Evolutionary conservation across 2,329 filamentous ascomycete species (phyloP), one percentile per base, ranked within the genome.

Genomic region (Metarhizium sp.): DNA sequence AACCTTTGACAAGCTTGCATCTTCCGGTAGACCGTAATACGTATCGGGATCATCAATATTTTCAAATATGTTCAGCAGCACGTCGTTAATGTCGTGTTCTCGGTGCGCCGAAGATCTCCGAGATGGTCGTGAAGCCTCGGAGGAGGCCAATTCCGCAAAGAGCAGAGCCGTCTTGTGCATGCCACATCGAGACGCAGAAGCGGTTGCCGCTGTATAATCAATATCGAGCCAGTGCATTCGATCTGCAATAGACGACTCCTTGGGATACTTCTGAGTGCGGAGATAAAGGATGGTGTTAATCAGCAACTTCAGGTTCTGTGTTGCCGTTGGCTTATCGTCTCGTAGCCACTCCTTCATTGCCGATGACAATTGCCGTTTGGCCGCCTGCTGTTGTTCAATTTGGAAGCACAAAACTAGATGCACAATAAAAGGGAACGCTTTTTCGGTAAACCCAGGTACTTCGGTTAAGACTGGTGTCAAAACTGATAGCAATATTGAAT

Each of bases 41-140:
- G 91, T 87, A 68, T 99, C 94, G 2, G 92, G 92, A 64, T 99
- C 95, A 65, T 96, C 92, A 50, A 99, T 88, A 58, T 90, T 92
- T 66, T 90, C 87, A 67, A 94, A 99, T 2, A 99, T 92, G 1
- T 81, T 76, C 48, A 96, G 78, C 13, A 97, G 75, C 1, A 95
- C 77, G 34, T 88, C 82, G 3, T 81, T 78, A 6, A 88, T 80
- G 30, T 84, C 73, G 50, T 75, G 66, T 60, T 79, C 73, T 60
- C 74, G 76, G 50, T 76, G 65, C 2, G 75, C 72, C 2, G 86
- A 90, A 8, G 87, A 87, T 51, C 88, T 81, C 57, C 88, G 79
- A 47, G 87, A 86, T 18, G 77, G 71, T 38, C 80, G 77, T 2
- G 75, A 66, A 1, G 73, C 70, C 46, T 84, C 81, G 0, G 82